These are phyloP conservation scores for Synchytrium microbalum DNA, from an alignment of 371 early-diverging fungal species.

Conservation along the genomic window DNA sequence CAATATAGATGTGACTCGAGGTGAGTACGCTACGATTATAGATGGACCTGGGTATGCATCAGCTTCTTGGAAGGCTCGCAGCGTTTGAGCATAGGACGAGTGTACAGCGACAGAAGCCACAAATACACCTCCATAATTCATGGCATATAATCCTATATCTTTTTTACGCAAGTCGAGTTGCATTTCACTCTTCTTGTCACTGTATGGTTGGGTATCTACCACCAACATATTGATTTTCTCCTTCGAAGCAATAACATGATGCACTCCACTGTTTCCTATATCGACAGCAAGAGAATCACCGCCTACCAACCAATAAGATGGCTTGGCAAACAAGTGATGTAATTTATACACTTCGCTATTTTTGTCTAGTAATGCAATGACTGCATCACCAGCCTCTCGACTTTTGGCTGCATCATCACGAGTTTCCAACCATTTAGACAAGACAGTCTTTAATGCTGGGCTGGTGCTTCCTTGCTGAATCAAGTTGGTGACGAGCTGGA, in stretches of 20 bases:
- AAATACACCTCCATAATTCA: constrained; percentile 82
- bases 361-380: constrained; percentile 24
- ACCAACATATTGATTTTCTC: constrained; percentile 83
- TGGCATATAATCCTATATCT: constrained; percentile 88
- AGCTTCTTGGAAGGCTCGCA: constrained; percentile 81
- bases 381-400: too few relatives aligned
- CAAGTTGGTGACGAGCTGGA: constrained; percentile 3
- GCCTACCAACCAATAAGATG: constrained; percentile 81
- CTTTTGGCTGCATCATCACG: constrained; percentile 14
- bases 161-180: constrained; percentile 67
- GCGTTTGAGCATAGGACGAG: constrained; percentile 76
- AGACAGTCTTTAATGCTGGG: too few relatives aligned
- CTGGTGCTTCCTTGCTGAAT: background rate
- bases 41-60: constrained; percentile 84
- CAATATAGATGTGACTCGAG: constrained; percentile 37
- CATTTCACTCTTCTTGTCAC: constrained; percentile 39
- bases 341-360: constrained; percentile 32
- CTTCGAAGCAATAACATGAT: constrained; percentile 76
- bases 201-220: constrained; percentile 73
- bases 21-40: constrained; percentile 80
- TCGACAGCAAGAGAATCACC: constrained; percentile 82
- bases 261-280: constrained; percentile 79
- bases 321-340: constrained; percentile 42
- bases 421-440: background rate
- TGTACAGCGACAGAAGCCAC: constrained; percentile 86